Conservation (phyloP, 2,329 filamentous ascomycete species). For the Exophiala viscosa region DNA sequence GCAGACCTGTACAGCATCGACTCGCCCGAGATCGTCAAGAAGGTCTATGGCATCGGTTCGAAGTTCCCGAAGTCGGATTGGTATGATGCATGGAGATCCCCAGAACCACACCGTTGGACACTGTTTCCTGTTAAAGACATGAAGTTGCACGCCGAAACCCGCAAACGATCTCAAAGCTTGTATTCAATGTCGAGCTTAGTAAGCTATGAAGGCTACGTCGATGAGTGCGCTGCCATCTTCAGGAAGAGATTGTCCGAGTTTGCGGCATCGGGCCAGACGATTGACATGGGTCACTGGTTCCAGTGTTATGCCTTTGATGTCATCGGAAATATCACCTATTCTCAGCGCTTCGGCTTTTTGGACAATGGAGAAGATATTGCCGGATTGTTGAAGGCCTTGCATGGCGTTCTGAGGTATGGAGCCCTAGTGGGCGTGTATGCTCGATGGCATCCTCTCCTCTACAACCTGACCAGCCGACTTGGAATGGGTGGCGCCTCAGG, state of each 20-base stretch:
- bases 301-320: conserved; percentile 82
- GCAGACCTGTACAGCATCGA: conserved; percentile 26
- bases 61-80: conserved; percentile 27
- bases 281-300: conserved; percentile 56
- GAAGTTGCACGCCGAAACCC: conserved; percentile 68
- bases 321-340: conserved; percentile 43
- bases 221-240: conserved; percentile 46
- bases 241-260: conserved; percentile 38
- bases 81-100: conserved; percentile 58
- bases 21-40: conserved; percentile 24
- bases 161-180: conserved; percentile 46
- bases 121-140: conserved; percentile 75
- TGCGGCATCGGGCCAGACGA: conserved; percentile 26
- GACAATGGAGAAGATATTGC: conserved; percentile 72
- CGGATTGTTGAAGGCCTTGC: conserved; percentile 32
- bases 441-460: conserved; percentile 37
- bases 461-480: conserved; percentile 31
- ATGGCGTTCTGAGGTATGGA: conserved; percentile 36
- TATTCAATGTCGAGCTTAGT: conserved; percentile 50
- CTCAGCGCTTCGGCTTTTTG: conserved; percentile 70
- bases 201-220: conserved; percentile 49
- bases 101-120: conserved; percentile 48
- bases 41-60: conserved; percentile 24
- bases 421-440: conserved; percentile 44
- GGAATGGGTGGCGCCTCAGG: conserved; percentile 33